Evolutionary conservation across 352 stramenopile species (phyloP), one percentile per base, ranked within the genome.

Genomic region (Pythium apleroticum): DNA sequence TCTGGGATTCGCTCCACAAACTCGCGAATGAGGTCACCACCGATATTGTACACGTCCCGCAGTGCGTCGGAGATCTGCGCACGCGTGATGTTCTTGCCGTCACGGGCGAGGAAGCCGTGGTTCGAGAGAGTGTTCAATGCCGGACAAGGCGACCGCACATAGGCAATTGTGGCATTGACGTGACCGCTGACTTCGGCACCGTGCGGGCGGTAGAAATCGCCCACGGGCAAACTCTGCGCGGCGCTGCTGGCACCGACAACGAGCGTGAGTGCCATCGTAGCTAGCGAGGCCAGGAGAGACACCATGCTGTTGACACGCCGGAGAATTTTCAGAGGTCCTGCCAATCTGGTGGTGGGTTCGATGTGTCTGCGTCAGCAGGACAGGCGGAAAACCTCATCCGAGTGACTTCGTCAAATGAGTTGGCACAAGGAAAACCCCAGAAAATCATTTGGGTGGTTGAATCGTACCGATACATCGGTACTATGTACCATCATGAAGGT

Each of bases 91-190:
- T 80, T 76, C 60, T 81, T 77, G 52, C 77, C 75, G 48, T 76
- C 72, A 22, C 80, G 77, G 10, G 76, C 71, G 4, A 88, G 35
- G 60, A 82, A 75, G 31, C 74, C 77, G 67, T 88, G 77, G 39
- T 75, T 77, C 9, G 66, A 62, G 39, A 77, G 56, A 25, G 66
- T 41, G 54, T 77, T 77, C 45, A 77, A 41, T 15, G 66, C 57
- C 35, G 66, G 71, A 49, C 66, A 77, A 17, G 71, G 69, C 30
- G 30, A 48, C 33, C 58, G 48, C 15, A 49, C 48, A 35, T 41
- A 65, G 12, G 31, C n/a, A 1, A 48, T 45, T 8, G 31, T 60
- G 22, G 33, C 37, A 27, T 37, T 22, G 14, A 28, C 19, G 25
- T n/a, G 11, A 24, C 54, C 54, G 7, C 31, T 35, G 19, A 41